phyloP scores from a whole-genome alignment of 805 yeast species.

The Ogataea ganodermae region DNA sequence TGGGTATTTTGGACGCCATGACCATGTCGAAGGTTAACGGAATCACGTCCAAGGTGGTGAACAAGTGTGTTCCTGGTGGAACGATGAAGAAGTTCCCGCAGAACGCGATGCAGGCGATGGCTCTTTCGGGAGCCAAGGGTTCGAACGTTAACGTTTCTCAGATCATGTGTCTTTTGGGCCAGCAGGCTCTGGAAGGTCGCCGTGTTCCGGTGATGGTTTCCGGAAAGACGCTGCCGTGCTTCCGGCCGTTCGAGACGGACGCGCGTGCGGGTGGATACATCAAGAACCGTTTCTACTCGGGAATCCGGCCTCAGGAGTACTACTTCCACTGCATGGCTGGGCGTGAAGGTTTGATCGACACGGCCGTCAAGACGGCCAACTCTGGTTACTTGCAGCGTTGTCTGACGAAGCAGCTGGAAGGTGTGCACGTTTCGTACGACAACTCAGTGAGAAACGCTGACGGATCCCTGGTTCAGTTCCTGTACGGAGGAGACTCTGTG shows the following conservation, averaged over 20 bases:
- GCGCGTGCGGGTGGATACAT: constrained; percentile 99
- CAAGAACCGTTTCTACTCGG: constrained; percentile 95
- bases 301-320: constrained; percentile 97
- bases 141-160: constrained; percentile 98
- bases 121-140: constrained; percentile 98
- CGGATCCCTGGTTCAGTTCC: constrained; percentile 89
- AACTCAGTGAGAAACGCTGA: constrained; percentile 95
- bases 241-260: constrained; percentile 94
- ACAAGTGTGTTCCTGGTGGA: constrained; percentile 93
- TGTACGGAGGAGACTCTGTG: constrained; percentile 96
- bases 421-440: constrained; percentile 92
- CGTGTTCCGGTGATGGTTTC: constrained; percentile 99
- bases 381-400: constrained; percentile 99
- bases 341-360: constrained; percentile 98
- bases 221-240: constrained; percentile 95
- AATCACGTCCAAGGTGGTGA: constrained; percentile 91
- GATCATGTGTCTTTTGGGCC: constrained; percentile 98
- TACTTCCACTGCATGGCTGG: constrained; percentile 99
- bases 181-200: constrained; percentile 98
- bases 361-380: constrained; percentile 97
- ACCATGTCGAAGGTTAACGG: constrained; percentile 90
- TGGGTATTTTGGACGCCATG: constrained; percentile 93
- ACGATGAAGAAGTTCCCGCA: constrained; percentile 94
- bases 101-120: constrained; percentile 99
- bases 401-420: constrained; percentile 96